A percentile compares a stretch with the other conserved stretches of the same genome.
These are phyloP conservation scores for Blastomyces gilchristii DNA, from an alignment of 2,329 filamentous ascomycete species.

Conservation along the genomic window DNA sequence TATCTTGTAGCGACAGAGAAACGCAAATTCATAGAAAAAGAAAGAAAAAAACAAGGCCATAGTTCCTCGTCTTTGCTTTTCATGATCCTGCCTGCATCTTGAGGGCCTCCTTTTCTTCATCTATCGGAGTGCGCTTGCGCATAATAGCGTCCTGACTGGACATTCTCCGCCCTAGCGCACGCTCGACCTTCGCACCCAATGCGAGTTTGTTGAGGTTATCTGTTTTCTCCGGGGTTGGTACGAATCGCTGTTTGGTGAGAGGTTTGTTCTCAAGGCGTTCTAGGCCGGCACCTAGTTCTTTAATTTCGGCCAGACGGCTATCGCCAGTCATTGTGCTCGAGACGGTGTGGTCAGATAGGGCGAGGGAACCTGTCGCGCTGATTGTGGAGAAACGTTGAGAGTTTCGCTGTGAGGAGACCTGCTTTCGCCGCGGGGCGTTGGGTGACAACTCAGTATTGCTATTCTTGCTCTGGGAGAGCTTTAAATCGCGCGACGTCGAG, in stretches of 20 bases:
- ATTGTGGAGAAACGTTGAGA: constrained; percentile 47
- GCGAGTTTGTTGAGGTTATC: constrained; percentile 78
- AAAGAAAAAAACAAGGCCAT: not conserved
- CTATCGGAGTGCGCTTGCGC: constrained; percentile 49
- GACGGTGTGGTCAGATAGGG: constrained; percentile 37
- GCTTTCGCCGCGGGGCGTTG: constrained; percentile 11
- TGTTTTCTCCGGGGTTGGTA: constrained; percentile 66
- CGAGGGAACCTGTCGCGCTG: constrained; percentile 38
- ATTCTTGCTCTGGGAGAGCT: not conserved
- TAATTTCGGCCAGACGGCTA: constrained; percentile 53
- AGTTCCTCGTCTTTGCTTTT: not conserved
- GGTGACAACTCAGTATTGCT: not conserved
- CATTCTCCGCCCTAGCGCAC: constrained; percentile 78
- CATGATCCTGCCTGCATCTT: constrained; percentile 8
- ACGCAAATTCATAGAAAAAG: not conserved
- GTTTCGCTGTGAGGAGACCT: constrained; percentile 35
- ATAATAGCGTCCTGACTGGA: constrained; percentile 71
- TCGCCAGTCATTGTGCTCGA: constrained; percentile 33
- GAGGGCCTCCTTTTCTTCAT: constrained; percentile 31
- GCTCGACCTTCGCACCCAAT: constrained; percentile 79
- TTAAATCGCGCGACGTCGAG: not conserved
- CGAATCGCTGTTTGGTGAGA: constrained; percentile 69
- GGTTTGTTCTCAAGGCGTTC: constrained; percentile 86
- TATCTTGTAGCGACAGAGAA: not conserved
- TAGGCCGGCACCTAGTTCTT: constrained; percentile 68